A percentile compares a stretch with the other conserved stretches of the same genome.
Evolutionary conservation across 345 rosid species (phyloP).

Genomic region (Physaria fendleri): DNA sequence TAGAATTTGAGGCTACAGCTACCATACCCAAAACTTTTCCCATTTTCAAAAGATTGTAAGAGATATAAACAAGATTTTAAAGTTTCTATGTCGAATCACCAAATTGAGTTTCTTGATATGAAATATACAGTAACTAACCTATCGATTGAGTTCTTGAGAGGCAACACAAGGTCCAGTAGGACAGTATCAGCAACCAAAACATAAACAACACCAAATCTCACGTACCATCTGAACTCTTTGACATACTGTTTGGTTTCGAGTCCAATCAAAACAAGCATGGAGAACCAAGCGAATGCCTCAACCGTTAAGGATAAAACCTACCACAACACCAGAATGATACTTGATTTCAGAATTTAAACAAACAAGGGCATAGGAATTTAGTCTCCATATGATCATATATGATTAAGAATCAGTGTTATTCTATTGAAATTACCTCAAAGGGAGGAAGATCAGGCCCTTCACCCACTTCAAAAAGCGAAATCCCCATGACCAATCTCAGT

Average conservation of each 20-base stretch:
- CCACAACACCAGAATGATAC: neutral
- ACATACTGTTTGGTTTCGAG: conserved; percentile 64
- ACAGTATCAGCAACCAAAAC: conserved; percentile 84
- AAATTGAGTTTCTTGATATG: neutral
- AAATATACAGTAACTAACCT: conserved; percentile 35
- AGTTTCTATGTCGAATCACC: neutral
- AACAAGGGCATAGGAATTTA: neutral
- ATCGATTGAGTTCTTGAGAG: conserved; percentile 41
- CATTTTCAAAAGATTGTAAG: neutral
- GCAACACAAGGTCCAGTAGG: conserved; percentile 61
- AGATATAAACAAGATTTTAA: neutral
- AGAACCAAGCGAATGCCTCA: conserved; percentile 81
- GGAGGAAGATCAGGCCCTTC: conserved; percentile 60
- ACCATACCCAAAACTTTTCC: neutral
- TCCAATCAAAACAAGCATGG: conserved; percentile 56
- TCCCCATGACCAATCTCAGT: conserved; percentile 57
- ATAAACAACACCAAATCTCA: conserved; percentile 74
- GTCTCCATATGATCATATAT: neutral
- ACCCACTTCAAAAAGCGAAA: conserved; percentile 54
- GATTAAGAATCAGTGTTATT: neutral
- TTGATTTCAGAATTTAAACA: neutral
- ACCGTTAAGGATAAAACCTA: conserved; percentile 59
- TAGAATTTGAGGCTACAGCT: neutral
- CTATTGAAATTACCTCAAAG: conserved; percentile 49
- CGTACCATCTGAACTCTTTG: conserved; percentile 74